Percentiles rank a stretch among this genome's conserved stretches.
phyloP scores from a whole-genome alignment of 2,329 filamentous ascomycete genomes.

The Penicillium sp. region DNA sequence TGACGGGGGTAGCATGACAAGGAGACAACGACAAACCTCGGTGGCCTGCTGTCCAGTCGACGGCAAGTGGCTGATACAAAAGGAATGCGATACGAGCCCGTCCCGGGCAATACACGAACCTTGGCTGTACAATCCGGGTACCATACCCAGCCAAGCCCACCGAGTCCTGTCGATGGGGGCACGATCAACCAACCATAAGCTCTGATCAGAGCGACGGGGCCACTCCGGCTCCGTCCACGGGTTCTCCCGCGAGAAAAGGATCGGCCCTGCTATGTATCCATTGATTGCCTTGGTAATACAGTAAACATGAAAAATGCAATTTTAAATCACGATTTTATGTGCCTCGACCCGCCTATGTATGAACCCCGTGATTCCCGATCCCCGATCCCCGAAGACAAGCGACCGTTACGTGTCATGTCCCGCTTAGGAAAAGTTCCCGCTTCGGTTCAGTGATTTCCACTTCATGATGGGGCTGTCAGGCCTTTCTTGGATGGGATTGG shows the following conservation, averaged over 20 bases:
- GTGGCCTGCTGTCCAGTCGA: not conserved
- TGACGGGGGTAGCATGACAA: not conserved
- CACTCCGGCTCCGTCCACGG: slow-evolving; percentile 10
- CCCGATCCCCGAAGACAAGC: not conserved
- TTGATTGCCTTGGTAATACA: not conserved
- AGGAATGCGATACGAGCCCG: not conserved
- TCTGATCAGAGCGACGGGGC: slow-evolving; percentile 10
- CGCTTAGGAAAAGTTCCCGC: slow-evolving; percentile 24
- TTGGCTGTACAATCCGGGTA: not conserved
- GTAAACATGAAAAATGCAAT: not conserved
- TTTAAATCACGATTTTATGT: not conserved
- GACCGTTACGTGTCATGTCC: slow-evolving; percentile 35
- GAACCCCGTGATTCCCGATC: not conserved
- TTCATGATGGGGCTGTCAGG: not conserved
- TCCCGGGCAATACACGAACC: not conserved
- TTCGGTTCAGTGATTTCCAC: not conserved
- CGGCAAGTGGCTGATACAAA: not conserved
- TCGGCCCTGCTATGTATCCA: not conserved
- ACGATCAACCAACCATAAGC: slow-evolving; percentile 14
- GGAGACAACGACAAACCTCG: not conserved
- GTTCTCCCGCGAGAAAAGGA: slow-evolving; percentile 7
- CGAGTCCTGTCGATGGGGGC: not conserved
- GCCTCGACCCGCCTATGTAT: not conserved
- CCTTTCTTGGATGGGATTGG: not conserved
- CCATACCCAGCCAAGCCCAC: not conserved